A percentile compares a stretch with the other conserved stretches of the same genome.
These are phyloP conservation scores for Lasiodiplodia gonubiensis DNA, from an alignment of 2,329 filamentous ascomycete genomes.

Conservation along the genomic window DNA sequence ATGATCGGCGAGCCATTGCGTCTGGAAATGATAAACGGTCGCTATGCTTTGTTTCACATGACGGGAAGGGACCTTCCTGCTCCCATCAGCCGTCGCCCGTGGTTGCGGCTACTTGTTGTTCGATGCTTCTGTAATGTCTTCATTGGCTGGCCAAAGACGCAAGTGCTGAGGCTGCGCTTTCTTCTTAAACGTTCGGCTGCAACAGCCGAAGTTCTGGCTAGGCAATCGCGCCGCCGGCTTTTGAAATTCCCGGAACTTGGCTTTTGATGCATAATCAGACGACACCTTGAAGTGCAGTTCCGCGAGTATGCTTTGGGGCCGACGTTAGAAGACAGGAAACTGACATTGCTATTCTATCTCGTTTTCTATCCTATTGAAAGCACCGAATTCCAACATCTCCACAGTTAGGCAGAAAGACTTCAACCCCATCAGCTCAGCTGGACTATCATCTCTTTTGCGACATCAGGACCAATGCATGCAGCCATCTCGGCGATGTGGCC, in stretches of 20 bases:
- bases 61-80: neutral
- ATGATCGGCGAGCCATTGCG: neutral
- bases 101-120: neutral
- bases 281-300: neutral
- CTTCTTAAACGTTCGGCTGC: neutral
- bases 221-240: neutral
- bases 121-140: neutral
- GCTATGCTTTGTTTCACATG: neutral
- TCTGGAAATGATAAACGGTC: neutral
- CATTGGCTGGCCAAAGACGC: neutral
- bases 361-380: neutral
- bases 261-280: neutral
- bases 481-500: constrained; percentile 70
- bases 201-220: neutral
- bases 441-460: constrained; percentile 63
- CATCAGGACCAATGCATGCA: constrained; percentile 67
- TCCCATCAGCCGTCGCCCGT: neutral
- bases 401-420: neutral
- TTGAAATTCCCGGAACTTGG: neutral
- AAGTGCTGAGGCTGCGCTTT: neutral
- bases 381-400: neutral
- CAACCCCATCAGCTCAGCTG: constrained; percentile 8
- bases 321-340: too few species aligned
- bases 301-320: neutral
- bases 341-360: neutral